A percentile compares a stretch with the other conserved stretches of the same genome.
Conservation (phyloP, 176 grass and related monocot species). For the Triticum timopheevii region DNA sequence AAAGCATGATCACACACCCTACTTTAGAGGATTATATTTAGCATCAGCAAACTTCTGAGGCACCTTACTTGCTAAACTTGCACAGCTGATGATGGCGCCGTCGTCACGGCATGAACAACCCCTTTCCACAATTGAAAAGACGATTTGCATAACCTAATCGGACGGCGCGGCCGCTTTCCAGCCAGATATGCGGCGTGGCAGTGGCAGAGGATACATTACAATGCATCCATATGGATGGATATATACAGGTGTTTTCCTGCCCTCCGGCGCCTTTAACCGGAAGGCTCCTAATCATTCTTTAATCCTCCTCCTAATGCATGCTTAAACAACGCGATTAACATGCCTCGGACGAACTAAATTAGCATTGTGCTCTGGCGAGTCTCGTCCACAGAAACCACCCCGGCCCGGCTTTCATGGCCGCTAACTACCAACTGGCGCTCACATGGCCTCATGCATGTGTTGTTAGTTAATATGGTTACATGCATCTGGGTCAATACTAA, state of each 20-base stretch:
- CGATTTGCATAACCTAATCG: not conserved
- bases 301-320: not conserved
- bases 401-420: not conserved
- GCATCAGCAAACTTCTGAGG: not conserved
- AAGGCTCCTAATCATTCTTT: constrained; percentile 7
- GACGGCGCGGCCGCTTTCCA: constrained; percentile 8
- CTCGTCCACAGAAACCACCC: not conserved
- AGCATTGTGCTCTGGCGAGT: not conserved
- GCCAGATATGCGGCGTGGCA: not conserved
- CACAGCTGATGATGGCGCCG: not conserved
- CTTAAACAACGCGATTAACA: not conserved
- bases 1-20: not conserved
- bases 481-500: not conserved
- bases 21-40: not conserved
- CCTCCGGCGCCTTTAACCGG: not conserved
- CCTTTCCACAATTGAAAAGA: not conserved
- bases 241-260: constrained; percentile 8
- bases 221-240: not conserved
- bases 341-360: constrained; percentile 4
- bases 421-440: constrained; percentile 35
- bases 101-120: too few relatives aligned
- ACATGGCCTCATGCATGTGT: constrained; percentile 16
- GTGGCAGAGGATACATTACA: not conserved
- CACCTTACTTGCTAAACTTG: not conserved
- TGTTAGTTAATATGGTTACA: not conserved